phyloP scores from a whole-genome alignment of 306 rosid genomes.

The Cyclanthera cordifolia region DNA sequence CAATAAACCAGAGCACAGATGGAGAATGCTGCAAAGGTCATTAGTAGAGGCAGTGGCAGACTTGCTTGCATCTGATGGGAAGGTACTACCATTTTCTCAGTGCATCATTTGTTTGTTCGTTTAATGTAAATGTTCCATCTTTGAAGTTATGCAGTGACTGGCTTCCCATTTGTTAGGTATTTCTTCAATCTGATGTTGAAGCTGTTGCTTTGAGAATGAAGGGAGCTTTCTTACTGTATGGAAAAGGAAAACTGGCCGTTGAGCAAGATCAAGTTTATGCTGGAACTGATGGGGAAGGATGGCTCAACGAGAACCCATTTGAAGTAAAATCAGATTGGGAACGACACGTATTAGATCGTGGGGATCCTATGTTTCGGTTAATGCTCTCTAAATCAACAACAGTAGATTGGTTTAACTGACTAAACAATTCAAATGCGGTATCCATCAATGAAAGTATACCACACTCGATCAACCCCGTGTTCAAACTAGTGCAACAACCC shows the following conservation, averaged over 20 bases:
- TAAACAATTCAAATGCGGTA: neutral
- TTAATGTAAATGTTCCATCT: neutral
- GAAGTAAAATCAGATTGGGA: constrained; percentile 85
- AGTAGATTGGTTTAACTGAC: neutral
- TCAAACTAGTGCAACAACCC: neutral
- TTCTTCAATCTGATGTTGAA: too few species aligned
- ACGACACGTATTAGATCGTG: constrained; percentile 57
- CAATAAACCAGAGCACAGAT: constrained; percentile 69
- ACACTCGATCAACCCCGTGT: neutral
- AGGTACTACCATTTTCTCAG: constrained; percentile 25
- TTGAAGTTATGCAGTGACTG: neutral
- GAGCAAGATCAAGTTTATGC: too few species aligned
- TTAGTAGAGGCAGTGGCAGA: constrained; percentile 66
- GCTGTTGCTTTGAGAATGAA: too few species aligned
- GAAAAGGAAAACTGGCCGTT: too few species aligned
- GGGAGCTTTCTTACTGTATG: too few species aligned
- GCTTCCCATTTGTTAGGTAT: too few species aligned
- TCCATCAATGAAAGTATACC: neutral
- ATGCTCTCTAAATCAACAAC: constrained; percentile 51
- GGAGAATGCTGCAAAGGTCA: constrained; percentile 81
- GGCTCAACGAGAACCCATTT: constrained; percentile 78
- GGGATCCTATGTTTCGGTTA: constrained; percentile 56
- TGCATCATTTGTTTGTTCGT: neutral
- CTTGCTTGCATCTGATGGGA: constrained; percentile 48
- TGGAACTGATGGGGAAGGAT: constrained; percentile 29